Percentiles rank a stretch among this genome's conserved stretches.
Evolutionary conservation across 257 asterid species (phyloP).

Genomic region (Solanum virginianum): DNA sequence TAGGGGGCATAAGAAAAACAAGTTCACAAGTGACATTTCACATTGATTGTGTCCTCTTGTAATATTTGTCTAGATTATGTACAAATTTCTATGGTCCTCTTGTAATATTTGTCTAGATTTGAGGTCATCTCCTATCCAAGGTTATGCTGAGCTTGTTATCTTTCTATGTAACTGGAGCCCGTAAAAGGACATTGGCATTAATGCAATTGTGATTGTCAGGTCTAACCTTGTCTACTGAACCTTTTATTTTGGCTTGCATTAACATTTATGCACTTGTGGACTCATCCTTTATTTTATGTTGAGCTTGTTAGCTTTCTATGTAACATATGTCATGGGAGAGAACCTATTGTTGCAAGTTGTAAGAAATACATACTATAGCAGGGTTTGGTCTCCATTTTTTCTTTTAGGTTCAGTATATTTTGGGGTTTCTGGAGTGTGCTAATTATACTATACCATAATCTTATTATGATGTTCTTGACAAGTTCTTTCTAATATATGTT

Average conservation of each 20-base stretch:
- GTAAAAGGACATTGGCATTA: not conserved
- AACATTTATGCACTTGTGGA: not conserved
- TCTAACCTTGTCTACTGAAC: not conserved
- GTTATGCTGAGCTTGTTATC: not conserved
- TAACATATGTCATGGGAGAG: not conserved
- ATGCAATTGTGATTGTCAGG: not conserved
- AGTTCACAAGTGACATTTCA: no score
- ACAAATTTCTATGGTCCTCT: no score
- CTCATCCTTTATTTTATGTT: not conserved
- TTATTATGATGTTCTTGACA: not conserved
- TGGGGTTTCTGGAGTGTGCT: not conserved
- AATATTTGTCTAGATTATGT: no score
- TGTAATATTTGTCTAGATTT: no score
- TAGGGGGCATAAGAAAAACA: no score
- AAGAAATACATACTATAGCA: not conserved
- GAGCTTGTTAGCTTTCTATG: not conserved
- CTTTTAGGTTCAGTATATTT: not conserved
- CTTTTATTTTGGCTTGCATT: not conserved
- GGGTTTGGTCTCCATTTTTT: not conserved
- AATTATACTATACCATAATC: not conserved
- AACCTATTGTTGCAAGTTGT: not conserved
- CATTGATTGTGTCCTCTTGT: no score
- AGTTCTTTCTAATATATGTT: not conserved
- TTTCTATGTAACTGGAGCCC: not conserved
- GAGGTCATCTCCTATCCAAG: no score